Conservation (phyloP, 495 filamentous ascomycete genomes). For the Gamarada debralockiae region DNA sequence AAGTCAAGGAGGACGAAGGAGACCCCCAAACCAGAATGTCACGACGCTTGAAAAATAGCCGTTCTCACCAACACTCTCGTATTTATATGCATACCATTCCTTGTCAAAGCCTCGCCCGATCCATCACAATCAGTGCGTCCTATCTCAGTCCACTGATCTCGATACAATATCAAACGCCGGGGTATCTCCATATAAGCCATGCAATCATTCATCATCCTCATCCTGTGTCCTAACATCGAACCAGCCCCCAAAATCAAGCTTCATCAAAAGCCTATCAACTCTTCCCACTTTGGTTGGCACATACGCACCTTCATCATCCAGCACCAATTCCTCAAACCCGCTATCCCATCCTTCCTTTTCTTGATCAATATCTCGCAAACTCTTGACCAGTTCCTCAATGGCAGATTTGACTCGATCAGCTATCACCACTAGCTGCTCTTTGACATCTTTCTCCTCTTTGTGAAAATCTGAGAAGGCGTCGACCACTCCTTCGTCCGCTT, state of each 20-base stretch:
- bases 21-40: too few relatives aligned
- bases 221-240: conserved; percentile 24
- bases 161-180: too few relatives aligned
- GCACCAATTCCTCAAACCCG: conserved; percentile 23
- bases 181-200: conserved; percentile 12
- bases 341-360: conserved; percentile 40
- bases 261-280: conserved; percentile 80
- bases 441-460: conserved; percentile 62
- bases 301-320: conserved; percentile 41
- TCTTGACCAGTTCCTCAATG: conserved; percentile 58
- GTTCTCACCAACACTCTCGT: too few relatives aligned
- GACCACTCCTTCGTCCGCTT: conserved; percentile 72
- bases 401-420: conserved; percentile 51
- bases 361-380: conserved; percentile 52
- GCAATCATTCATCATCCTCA: conserved; percentile 15
- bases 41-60: too few relatives aligned
- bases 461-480: conserved; percentile 67
- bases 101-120: too few relatives aligned
- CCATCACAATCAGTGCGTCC: too few relatives aligned
- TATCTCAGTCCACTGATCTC: too few relatives aligned
- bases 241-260: conserved; percentile 67
- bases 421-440: conserved; percentile 50
- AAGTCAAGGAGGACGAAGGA: too few relatives aligned
- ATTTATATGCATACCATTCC: too few relatives aligned
- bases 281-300: conserved; percentile 63